phyloP scores from a whole-genome alignment of 108 stramenopile species.

The Chaetoceros tenuissimus region DNA sequence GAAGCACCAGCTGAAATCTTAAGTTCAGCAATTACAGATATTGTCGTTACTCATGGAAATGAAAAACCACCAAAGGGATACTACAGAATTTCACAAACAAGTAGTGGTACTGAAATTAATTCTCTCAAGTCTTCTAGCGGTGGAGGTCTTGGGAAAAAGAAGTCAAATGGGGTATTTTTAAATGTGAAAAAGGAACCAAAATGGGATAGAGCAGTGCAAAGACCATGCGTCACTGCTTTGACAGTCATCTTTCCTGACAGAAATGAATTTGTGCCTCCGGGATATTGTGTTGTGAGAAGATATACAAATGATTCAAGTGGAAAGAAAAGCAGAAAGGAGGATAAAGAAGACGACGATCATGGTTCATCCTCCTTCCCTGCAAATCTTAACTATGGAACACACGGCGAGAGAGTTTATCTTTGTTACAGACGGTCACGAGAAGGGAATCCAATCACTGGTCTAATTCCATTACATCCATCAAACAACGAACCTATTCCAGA shows the following conservation, averaged over 20 bases:
- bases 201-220: conserved; percentile 83
- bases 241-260: conserved; percentile 73
- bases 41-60: conserved; percentile 49
- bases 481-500: conserved; percentile 60
- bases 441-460: conserved; percentile 79
- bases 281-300: conserved; percentile 64
- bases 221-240: conserved; percentile 77
- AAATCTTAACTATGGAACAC: conserved; percentile 42
- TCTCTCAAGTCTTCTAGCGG: conserved; percentile 29
- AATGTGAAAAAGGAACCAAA: conserved; percentile 79
- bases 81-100: conserved; percentile 51
- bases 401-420: conserved; percentile 54
- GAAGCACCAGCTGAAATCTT: conserved; percentile 36
- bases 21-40: conserved; percentile 73
- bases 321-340: conserved; percentile 7
- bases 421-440: conserved; percentile 83
- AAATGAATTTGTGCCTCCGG: conserved; percentile 82
- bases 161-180: conserved; percentile 30
- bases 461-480: conserved; percentile 57
- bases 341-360: conserved; percentile 10
- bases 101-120: conserved; percentile 8
- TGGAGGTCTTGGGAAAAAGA: conserved; percentile 10
- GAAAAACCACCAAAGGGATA: conserved; percentile 54
- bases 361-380: conserved; percentile 8
- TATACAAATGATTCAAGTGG: conserved; percentile 13